phyloP scores from a whole-genome alignment of 2,329 filamentous ascomycete genomes.

The Neurospora sp. region DNA sequence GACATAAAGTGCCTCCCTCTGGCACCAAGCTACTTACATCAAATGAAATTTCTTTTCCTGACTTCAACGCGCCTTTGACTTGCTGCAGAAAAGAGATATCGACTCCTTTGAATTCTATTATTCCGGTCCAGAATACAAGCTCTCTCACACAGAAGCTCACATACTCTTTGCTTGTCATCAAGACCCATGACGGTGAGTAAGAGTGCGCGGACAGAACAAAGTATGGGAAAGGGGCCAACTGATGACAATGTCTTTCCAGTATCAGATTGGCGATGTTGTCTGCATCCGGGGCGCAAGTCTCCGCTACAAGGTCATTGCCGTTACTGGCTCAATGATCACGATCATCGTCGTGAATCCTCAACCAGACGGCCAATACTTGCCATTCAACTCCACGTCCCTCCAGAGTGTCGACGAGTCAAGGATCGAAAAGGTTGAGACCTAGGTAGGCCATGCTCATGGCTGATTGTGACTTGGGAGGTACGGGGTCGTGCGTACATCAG shows the following conservation, averaged over 20 bases:
- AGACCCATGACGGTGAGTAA: background rate
- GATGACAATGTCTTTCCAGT: constrained; percentile 4
- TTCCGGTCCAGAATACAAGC: background rate
- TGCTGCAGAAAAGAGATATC: background rate
- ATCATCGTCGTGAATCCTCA: constrained; percentile 16
- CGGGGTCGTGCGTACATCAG: background rate
- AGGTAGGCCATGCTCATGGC: background rate
- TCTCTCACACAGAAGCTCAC: background rate
- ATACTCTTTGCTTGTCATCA: background rate
- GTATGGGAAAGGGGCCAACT: background rate
- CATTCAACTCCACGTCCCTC: constrained; percentile 11
- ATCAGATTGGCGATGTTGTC: constrained; percentile 12
- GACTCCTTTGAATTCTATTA: background rate
- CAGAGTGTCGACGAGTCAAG: constrained; percentile 15
- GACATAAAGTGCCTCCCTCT: background rate
- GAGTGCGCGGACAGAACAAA: background rate
- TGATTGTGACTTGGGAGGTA: background rate
- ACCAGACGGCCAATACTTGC: constrained; percentile 11
- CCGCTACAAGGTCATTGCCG: constrained; percentile 16
- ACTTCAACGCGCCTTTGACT: background rate
- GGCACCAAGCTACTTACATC: background rate
- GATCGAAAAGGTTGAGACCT: constrained; percentile 9
- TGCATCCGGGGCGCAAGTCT: constrained; percentile 11
- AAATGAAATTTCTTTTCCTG: background rate
- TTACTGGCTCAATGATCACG: constrained; percentile 11